phyloP scores from a whole-genome alignment of 2,329 filamentous ascomycete species.

The Penicillium fuscoglaucum region DNA sequence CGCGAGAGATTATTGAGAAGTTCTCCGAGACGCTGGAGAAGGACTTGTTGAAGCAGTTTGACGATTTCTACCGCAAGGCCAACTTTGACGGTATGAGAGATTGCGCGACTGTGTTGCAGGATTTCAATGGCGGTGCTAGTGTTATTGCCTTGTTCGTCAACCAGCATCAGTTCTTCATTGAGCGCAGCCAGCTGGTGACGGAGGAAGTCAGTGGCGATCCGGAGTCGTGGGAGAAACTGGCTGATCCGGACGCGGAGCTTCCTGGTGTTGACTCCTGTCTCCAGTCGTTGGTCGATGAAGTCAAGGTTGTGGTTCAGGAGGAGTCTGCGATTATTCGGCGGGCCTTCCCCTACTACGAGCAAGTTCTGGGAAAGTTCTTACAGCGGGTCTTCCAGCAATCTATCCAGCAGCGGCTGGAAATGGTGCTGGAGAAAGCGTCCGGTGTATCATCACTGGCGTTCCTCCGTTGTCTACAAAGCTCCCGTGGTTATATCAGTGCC shows the following conservation, averaged over 20 bases:
- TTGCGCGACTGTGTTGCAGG: constrained; percentile 87
- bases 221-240: constrained; percentile 85
- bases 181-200: constrained; percentile 84
- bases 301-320: constrained; percentile 92
- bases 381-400: constrained; percentile 98
- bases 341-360: constrained; percentile 94
- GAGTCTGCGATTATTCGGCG: constrained; percentile 96
- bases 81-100: constrained; percentile 99
- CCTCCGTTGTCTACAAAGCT: constrained; percentile 84
- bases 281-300: constrained; percentile 89
- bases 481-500: constrained; percentile 80
- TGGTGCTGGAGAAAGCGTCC: constrained; percentile 92
- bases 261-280: constrained; percentile 89
- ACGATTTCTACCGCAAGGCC: constrained; percentile 90
- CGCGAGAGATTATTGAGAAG: constrained; percentile 89
- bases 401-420: constrained; percentile 91
- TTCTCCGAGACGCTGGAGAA: constrained; percentile 96
- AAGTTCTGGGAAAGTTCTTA: constrained; percentile 87
- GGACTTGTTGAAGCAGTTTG: constrained; percentile 91
- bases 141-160: constrained; percentile 97
- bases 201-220: constrained; percentile 68
- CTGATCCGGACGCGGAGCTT: constrained; percentile 89
- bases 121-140: constrained; percentile 94
- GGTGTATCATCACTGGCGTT: constrained; percentile 91
- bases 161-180: constrained; percentile 99